A percentile compares a stretch with the other conserved stretches of the same genome.
These are phyloP conservation scores for Eudorina sp. DNA, from an alignment of 139 green algal species.

Conservation along the genomic window DNA sequence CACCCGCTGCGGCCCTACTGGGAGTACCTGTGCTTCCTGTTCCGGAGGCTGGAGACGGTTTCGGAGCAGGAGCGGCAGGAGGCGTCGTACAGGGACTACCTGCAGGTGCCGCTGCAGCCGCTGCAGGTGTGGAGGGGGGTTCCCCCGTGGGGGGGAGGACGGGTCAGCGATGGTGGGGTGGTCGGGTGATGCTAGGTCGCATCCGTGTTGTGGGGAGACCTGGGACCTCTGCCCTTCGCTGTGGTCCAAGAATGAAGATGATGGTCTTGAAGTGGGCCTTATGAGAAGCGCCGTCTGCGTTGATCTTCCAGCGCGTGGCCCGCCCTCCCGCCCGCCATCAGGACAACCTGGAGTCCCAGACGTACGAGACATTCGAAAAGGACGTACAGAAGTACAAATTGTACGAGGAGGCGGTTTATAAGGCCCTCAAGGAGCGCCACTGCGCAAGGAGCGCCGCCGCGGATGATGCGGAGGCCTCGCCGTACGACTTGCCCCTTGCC, in stretches of 20 bases:
- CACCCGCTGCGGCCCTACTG: constrained; percentile 84
- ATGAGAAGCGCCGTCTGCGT: too few species aligned
- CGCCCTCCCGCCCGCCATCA: constrained; percentile 62
- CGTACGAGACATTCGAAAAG: constrained; percentile 98
- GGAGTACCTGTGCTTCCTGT: constrained; percentile 96
- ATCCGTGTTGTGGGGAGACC: not conserved
- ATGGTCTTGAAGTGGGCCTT: too few species aligned
- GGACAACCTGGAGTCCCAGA: constrained; percentile 97
- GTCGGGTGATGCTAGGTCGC: too few species aligned
- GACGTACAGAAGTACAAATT: constrained; percentile 94
- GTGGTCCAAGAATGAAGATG: too few species aligned
- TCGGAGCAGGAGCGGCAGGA: constrained; percentile 74
- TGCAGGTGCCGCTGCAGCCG: constrained; percentile 81
- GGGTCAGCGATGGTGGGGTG: not conserved
- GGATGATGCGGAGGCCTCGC: not conserved
- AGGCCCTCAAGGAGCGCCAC: constrained; percentile 77
- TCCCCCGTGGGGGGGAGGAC: not conserved
- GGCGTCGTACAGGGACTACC: constrained; percentile 91
- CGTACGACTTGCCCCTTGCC: not conserved
- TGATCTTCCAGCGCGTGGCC: too few species aligned
- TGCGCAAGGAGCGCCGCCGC: not conserved
- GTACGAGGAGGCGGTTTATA: constrained; percentile 89
- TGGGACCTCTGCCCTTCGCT: not conserved
- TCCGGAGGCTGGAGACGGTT: constrained; percentile 70
- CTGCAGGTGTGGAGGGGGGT: constrained; percentile 52